Base-by-base conservation (phyloP, 345 rosid species). In the Clarkia xantiana region DNA sequence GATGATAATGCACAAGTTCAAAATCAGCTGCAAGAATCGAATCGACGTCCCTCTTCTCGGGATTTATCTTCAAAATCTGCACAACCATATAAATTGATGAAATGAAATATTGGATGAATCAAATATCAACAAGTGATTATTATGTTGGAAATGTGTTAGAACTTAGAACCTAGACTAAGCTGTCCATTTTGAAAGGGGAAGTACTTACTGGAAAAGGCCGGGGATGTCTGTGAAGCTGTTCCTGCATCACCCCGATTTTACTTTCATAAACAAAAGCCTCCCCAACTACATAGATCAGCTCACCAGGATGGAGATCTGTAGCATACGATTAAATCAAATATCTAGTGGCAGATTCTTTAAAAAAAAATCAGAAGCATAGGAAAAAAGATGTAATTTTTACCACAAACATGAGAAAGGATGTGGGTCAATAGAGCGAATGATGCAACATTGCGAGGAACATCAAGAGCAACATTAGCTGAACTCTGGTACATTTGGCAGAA, bases 361-460 rank as follows among this genome's bases (percentile, higher is more conserved):
- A 44, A 42, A 13, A 13, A 40, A 49, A 52, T 39, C 14, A 36
- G 45, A 16, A n/a, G 11, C 40, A 34, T 10, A 25, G 51, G 14
- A 11, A 39, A 39, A 49, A 19, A 46, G 2, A 9, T 9, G 42
- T 29, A 10, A 2, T 14, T 34, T 67, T 46, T 70, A 74, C 75
- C 65, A 47, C 73, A 70, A 52, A 74, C 71, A 51, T 70, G 79
- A 58, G 79, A 70, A 14, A 74, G 56, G 48, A 67, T 62, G 63
- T 57, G 47, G 40, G 75, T 74, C 66, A 74, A 53, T 11, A 74
- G 64, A 9, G 73, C 72, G 47, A 67, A 64, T 18, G 71, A 67
- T 22, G 75, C 79, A 49, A 74, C 64, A 59, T 70, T 67, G 64
- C 67, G 56, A 19, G 79, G 79, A 53, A 67, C 51, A 11, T 62